A percentile compares a stretch with the other conserved stretches of the same genome.
These are phyloP conservation scores for Vigna unguiculata DNA, from an alignment of 306 rosid genomes.

Conservation along the genomic window DNA sequence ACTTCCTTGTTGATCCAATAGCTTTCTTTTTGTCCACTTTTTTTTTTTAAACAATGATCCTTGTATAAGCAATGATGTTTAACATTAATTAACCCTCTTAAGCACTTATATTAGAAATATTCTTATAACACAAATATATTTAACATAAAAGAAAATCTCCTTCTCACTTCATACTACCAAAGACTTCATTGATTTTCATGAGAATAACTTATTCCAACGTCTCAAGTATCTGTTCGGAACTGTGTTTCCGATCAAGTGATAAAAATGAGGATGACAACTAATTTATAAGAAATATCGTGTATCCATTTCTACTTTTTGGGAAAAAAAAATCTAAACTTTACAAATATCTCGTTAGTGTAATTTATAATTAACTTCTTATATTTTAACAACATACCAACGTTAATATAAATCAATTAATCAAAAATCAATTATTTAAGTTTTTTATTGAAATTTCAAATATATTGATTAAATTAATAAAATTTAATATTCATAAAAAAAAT, in stretches of 20 bases:
- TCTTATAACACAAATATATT: background rate
- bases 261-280: too few species aligned
- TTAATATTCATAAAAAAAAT: background rate
- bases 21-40: too few species aligned
- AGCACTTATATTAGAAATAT: too few species aligned
- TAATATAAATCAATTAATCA: background rate
- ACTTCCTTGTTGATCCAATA: too few species aligned
- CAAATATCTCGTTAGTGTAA: background rate
- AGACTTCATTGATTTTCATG: background rate
- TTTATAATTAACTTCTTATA: background rate
- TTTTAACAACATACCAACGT: background rate
- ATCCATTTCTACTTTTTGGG: background rate
- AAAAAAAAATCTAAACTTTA: background rate
- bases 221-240: background rate
- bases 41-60: too few species aligned
- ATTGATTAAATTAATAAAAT: background rate
- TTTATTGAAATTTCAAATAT: background rate
- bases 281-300: too few species aligned
- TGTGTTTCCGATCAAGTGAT: too few species aligned
- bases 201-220: background rate
- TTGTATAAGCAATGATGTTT: too few species aligned
- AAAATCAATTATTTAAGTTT: background rate
- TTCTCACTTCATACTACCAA: background rate
- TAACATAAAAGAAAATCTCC: background rate
- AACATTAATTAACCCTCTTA: too few species aligned